Conservation (phyloP, 192 early-diverging fungal species). For the Umbelopsis sp. region DNA sequence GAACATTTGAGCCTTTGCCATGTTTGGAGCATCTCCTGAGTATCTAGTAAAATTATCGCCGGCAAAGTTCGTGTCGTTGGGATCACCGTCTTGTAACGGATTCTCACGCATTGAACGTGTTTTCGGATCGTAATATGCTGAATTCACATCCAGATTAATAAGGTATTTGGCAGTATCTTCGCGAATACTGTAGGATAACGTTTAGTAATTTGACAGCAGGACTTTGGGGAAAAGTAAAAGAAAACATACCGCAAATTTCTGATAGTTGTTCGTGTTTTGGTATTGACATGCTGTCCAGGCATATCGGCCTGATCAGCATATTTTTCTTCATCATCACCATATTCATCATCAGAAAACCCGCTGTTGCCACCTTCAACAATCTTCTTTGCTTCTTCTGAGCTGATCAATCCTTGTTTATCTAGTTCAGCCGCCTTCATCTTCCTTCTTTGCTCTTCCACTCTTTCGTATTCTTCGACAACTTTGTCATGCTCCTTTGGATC, state of each 20-base stretch:
- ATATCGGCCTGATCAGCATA: slow-evolving; percentile 87
- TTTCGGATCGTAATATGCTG: slow-evolving; percentile 98
- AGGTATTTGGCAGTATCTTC: slow-evolving; percentile 99
- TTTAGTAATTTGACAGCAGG: not conserved
- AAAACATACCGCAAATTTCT: slow-evolving; percentile 81
- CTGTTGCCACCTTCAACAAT: slow-evolving; percentile 50
- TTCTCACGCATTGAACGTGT: slow-evolving; percentile 99
- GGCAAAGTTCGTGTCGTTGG: slow-evolving; percentile 59
- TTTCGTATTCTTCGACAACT: slow-evolving; percentile 88
- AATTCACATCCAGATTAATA: slow-evolving; percentile 91
- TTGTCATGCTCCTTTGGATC: slow-evolving; percentile 84
- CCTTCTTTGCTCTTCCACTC: slow-evolving; percentile 84
- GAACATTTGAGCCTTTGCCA: slow-evolving; percentile 87
- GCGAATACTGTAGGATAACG: slow-evolving; percentile 69
- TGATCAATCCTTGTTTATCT: slow-evolving; percentile 64
- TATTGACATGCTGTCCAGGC: slow-evolving; percentile 83
- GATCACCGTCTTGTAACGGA: slow-evolving; percentile 65
- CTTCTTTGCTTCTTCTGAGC: slow-evolving; percentile 52
- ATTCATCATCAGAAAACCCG: slow-evolving; percentile 69
- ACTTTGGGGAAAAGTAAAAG: not conserved
- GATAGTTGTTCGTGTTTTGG: slow-evolving; percentile 91
- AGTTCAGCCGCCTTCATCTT: slow-evolving; percentile 76
- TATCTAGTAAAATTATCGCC: slow-evolving; percentile 96
- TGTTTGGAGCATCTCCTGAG: slow-evolving; percentile 81
- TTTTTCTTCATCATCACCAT: slow-evolving; percentile 87